These are phyloP conservation scores for Amoeboradix gromovi DNA, from an alignment of 371 early-diverging fungal species.

Conservation along the genomic window DNA sequence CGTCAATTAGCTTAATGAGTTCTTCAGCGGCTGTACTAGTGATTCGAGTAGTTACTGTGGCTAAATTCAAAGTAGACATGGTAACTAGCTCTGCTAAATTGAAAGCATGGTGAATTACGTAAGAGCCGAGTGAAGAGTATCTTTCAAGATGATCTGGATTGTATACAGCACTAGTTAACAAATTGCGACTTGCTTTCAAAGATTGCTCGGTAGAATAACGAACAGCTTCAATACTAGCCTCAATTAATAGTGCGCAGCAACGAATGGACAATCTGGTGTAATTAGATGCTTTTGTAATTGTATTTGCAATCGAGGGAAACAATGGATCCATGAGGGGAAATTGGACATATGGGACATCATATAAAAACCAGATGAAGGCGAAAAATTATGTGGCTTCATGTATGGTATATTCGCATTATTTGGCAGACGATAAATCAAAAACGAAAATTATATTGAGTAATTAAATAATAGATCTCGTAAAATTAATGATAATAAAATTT, in stretches of 20 bases:
- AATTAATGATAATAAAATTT: too few relatives aligned
- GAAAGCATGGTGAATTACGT: conserved; percentile 34
- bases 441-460: too few relatives aligned
- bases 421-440: too few relatives aligned
- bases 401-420: too few relatives aligned
- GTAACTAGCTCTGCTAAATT: conserved; percentile 47
- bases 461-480: too few relatives aligned
- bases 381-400: too few relatives aligned
- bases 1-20: conserved; percentile 57
- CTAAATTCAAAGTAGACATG: conserved; percentile 39
- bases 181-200: background rate
- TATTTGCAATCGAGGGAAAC: background rate
- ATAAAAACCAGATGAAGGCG: too few relatives aligned
- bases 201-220: background rate
- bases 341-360: too few relatives aligned
- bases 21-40: conserved; percentile 40
- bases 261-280: background rate
- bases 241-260: background rate
- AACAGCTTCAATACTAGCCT: background rate
- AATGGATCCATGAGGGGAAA: background rate
- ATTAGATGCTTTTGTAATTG: background rate
- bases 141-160: conserved; percentile 15
- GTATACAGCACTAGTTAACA: background rate
- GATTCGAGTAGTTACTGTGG: conserved; percentile 32
- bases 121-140: conserved; percentile 34